Base-by-base conservation (phyloP, 208 protist genomes). In the Angomonas ambiguus region DNA sequence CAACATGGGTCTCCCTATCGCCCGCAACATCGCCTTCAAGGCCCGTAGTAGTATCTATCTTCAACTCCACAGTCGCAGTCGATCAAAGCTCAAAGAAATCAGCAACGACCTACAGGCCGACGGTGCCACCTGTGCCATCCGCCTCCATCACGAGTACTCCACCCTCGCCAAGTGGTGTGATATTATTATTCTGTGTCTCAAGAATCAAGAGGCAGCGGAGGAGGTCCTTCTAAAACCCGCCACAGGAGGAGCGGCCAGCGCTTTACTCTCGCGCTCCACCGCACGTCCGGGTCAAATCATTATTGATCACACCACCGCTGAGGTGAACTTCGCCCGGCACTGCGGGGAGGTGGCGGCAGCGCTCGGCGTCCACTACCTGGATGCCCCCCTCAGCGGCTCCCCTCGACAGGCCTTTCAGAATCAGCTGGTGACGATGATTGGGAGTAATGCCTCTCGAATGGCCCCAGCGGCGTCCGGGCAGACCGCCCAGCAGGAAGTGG, bases 111-210 rank as follows among this genome's bases (percentile, higher is more conserved):
- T 95, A 58, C 72, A 77, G 32, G 82, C 85, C 51, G 89, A 95
- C 60, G 89, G 89, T 25, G 87, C 80, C 18, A 87, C 83, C 18
- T 95, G 89, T 61, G 87, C 87, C 56, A 90, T 95, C 76, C 86
- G 89, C 25, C 64, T 93, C 28, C 89, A 95, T 72, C 68, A 91
- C 56, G 75, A 82, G 41, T 92, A 93, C 73, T 72, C 67, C 20
- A 93, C 86, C 25, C 73, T 95, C 63, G 86, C 85, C n/a, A 90
- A 90, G 73, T 95, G 89, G 87, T 93, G 89, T 62, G 89, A 95
- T 69, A 71, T 95, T 35, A 64, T 95, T 25, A 49, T 95, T 10
- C 77, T 92, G 30, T 71, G 75, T 1, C 69, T 93, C 1, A 73
- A 82, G 48, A 72, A 88, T 51, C 67, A 71, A 25, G 75, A 65